Evolutionary conservation across 331 rosid species (phyloP).

Genomic region (Phaseolus coccineus): DNA sequence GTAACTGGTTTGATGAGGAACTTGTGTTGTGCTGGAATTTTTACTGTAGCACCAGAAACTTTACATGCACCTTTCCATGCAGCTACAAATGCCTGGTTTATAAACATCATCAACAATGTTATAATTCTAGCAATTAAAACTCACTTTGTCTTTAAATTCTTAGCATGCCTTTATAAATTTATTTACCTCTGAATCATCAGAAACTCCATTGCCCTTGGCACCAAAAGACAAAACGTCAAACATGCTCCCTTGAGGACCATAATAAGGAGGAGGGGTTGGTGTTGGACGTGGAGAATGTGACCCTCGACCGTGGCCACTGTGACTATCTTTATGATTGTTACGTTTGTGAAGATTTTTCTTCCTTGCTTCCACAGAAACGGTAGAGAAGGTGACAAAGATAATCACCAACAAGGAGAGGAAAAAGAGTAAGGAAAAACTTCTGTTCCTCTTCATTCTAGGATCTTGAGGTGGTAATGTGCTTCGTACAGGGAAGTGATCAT

Average conservation of each 20-base stretch:
- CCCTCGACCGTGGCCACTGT: slow-evolving; percentile 34
- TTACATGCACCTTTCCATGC: slow-evolving; percentile 93
- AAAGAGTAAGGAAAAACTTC: slow-evolving; percentile 46
- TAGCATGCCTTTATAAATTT: not conserved
- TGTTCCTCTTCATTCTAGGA: slow-evolving; percentile 59
- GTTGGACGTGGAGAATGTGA: slow-evolving; percentile 52
- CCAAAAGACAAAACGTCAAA: slow-evolving; percentile 76
- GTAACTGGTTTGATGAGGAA: slow-evolving; percentile 72
- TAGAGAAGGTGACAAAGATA: slow-evolving; percentile 52
- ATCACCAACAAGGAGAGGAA: slow-evolving; percentile 47
- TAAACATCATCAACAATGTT: slow-evolving; percentile 31
- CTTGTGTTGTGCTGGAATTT: slow-evolving; percentile 67
- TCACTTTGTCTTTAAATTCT: not conserved
- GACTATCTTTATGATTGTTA: slow-evolving; percentile 54
- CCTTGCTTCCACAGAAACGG: slow-evolving; percentile 69
- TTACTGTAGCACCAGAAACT: slow-evolving; percentile 64
- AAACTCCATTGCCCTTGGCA: slow-evolving; percentile 83
- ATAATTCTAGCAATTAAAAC: slow-evolving; percentile 12
- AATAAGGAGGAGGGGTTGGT: slow-evolving; percentile 60
- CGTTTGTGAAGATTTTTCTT: slow-evolving; percentile 61
- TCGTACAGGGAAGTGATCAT: slow-evolving; percentile 30
- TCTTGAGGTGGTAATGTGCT: slow-evolving; percentile 48
- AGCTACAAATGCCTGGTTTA: slow-evolving; percentile 70
- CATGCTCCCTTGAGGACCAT: slow-evolving; percentile 44
- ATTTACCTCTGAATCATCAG: slow-evolving; percentile 86